Evolutionary conservation across 805 yeast species (phyloP).

Genomic region (Starmerella vaccinii): DNA sequence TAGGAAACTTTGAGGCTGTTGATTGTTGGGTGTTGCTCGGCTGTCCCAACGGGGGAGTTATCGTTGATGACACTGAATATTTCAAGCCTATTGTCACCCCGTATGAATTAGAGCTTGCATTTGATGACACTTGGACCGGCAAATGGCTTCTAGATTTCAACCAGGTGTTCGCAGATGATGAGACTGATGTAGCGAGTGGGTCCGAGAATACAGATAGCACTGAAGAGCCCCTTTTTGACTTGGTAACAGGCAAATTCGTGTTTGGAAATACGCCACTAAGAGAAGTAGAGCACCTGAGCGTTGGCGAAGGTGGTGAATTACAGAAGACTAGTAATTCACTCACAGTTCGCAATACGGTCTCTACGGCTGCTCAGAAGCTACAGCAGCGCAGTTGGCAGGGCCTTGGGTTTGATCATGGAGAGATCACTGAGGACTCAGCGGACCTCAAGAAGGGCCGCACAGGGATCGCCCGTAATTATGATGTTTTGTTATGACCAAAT

Average conservation of each 20-base stretch:
- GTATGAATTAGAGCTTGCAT: constrained; percentile 74
- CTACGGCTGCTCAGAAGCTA: constrained; percentile 73
- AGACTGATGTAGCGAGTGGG: too few relatives aligned
- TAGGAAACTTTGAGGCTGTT: constrained; percentile 89
- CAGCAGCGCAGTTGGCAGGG: constrained; percentile 79
- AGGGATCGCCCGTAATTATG: constrained; percentile 86
- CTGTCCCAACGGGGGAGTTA: constrained; percentile 87
- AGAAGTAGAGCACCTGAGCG: constrained; percentile 50
- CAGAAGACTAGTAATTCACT: constrained; percentile 33
- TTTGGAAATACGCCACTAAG: constrained; percentile 68
- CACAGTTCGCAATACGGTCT: constrained; percentile 63
- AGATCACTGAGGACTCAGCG: constrained; percentile 56
- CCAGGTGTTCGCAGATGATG: constrained; percentile 34
- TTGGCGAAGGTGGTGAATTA: constrained; percentile 36
- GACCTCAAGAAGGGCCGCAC: constrained; percentile 67
- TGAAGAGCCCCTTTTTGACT: constrained; percentile 75
- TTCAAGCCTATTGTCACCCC: constrained; percentile 91
- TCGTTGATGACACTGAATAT: constrained; percentile 65
- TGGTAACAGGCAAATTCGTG: constrained; percentile 71
- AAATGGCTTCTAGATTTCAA: constrained; percentile 81
- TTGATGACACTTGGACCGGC: constrained; percentile 83
- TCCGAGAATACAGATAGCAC: constrained; percentile 29
- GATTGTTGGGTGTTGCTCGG: constrained; percentile 94
- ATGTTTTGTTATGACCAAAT: constrained; percentile 34
- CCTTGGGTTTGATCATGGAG: constrained; percentile 67